phyloP scores from a whole-genome alignment of 768 basidiomycete species.

The Steccherinum ochraceum region DNA sequence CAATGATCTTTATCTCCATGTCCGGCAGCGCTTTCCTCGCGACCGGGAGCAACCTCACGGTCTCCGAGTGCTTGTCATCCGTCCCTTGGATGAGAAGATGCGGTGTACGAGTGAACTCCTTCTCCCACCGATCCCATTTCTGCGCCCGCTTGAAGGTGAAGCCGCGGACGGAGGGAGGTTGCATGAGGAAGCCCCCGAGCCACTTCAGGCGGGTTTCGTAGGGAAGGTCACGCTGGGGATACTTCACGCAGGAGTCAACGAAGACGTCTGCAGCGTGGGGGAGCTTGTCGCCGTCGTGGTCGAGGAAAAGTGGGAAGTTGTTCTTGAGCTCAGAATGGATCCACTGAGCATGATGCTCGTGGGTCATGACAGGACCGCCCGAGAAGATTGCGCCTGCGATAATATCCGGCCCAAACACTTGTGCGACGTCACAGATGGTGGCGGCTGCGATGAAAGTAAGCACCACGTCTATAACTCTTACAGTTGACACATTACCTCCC shows the following conservation, averaged over 20 bases:
- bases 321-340: conserved; percentile 9
- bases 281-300: conserved; percentile 6
- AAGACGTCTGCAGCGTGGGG: conserved; percentile 15
- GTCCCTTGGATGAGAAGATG: conserved; percentile 19
- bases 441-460: conserved; percentile 11
- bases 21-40: background rate
- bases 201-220: conserved; percentile 14
- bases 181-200: conserved; percentile 17
- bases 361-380: conserved; percentile 18
- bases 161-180: conserved; percentile 16
- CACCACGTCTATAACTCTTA: background rate
- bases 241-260: conserved; percentile 18
- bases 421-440: conserved; percentile 7
- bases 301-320: conserved; percentile 3
- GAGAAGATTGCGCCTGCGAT: conserved; percentile 17
- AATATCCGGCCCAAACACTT: conserved; percentile 14
- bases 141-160: conserved; percentile 14
- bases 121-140: conserved; percentile 15
- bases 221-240: conserved; percentile 10
- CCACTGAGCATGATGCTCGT: conserved; percentile 9
- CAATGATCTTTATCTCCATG: conserved; percentile 3
- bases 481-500: conserved; percentile 12
- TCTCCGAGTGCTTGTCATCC: conserved; percentile 11
- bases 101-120: conserved; percentile 11
- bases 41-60: background rate